Conservation (phyloP, 768 basidiomycete genomes). For the Tubosaeta sp. region DNA sequence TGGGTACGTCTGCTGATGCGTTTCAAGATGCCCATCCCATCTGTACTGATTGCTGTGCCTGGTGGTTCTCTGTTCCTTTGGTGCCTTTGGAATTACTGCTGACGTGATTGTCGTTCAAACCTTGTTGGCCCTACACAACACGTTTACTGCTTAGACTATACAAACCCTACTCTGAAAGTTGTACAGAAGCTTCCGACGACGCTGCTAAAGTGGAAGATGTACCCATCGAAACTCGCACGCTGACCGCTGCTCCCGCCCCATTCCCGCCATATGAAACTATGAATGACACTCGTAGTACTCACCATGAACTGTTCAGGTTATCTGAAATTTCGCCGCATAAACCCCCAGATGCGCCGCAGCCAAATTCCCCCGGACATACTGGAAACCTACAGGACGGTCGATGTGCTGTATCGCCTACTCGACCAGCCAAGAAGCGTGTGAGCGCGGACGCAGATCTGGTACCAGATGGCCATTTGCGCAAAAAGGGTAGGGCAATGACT, state of each 20-base stretch:
- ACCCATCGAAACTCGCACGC: slow-evolving; percentile 4
- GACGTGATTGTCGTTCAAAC: slow-evolving; percentile 24
- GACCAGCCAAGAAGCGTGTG: slow-evolving; percentile 47
- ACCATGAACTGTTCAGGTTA: slow-evolving; percentile 35
- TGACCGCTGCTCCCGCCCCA: not conserved
- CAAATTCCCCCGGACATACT: slow-evolving; percentile 8
- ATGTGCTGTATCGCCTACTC: slow-evolving; percentile 37
- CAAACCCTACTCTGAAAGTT: slow-evolving; percentile 18
- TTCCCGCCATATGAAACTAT: not conserved
- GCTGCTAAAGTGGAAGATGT: slow-evolving; percentile 10
- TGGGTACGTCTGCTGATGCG: slow-evolving; percentile 37
- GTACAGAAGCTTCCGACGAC: slow-evolving; percentile 7
- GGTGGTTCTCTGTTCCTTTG: slow-evolving; percentile 12
- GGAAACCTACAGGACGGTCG: slow-evolving; percentile 18
- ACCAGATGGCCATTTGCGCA: slow-evolving; percentile 21
- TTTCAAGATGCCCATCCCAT: slow-evolving; percentile 17
- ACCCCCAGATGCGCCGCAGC: slow-evolving; percentile 6
- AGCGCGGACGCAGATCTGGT: slow-evolving; percentile 25
- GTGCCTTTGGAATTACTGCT: slow-evolving; percentile 19
- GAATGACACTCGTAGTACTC: not conserved
- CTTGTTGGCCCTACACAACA: slow-evolving; percentile 15
- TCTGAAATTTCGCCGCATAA: slow-evolving; percentile 50
- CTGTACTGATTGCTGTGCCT: slow-evolving; percentile 27
- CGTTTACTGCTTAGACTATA: slow-evolving; percentile 26
- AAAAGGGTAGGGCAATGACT: slow-evolving; percentile 29